These are phyloP conservation scores for Rosa chinensis DNA, from an alignment of 306 rosid species.

Conservation along the genomic window DNA sequence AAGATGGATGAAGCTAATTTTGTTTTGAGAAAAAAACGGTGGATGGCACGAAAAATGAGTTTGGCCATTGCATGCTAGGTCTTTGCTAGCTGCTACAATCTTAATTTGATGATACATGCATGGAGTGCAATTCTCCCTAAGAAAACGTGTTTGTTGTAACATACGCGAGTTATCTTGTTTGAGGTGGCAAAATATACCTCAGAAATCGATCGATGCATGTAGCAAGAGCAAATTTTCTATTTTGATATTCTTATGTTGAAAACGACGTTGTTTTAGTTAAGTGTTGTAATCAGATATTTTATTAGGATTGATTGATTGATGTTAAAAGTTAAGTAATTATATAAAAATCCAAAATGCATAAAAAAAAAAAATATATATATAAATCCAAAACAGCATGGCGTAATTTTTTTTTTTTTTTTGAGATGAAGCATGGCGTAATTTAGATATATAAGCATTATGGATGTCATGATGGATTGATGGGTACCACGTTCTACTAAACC, in stretches of 20 bases:
- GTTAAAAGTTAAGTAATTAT: too few relatives aligned
- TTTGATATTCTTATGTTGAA: background rate
- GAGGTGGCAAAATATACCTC: constrained; percentile 1
- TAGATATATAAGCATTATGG: too few relatives aligned
- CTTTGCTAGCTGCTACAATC: background rate
- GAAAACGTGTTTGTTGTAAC: constrained; percentile 9
- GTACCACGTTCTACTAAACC: too few relatives aligned
- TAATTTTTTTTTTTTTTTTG: too few relatives aligned
- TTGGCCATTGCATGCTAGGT: constrained; percentile 28
- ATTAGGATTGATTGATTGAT: too few relatives aligned
- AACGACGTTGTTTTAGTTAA: too few relatives aligned
- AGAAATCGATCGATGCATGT: background rate
- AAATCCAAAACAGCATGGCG: too few relatives aligned
- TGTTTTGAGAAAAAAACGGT: constrained; percentile 9
- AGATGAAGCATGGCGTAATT: too few relatives aligned
- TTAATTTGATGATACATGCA: background rate
- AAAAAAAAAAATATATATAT: too few relatives aligned
- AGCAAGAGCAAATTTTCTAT: background rate
- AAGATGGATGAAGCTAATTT: constrained; percentile 3
- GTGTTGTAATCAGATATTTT: too few relatives aligned
- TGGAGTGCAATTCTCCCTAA: background rate
- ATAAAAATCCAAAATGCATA: too few relatives aligned
- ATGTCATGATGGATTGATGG: too few relatives aligned
- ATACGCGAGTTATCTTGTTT: background rate
- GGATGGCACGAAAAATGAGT: constrained; percentile 38